These are phyloP conservation scores for Aegilops bicornis DNA, from an alignment of 176 grass and related monocot genomes.

Conservation along the genomic window DNA sequence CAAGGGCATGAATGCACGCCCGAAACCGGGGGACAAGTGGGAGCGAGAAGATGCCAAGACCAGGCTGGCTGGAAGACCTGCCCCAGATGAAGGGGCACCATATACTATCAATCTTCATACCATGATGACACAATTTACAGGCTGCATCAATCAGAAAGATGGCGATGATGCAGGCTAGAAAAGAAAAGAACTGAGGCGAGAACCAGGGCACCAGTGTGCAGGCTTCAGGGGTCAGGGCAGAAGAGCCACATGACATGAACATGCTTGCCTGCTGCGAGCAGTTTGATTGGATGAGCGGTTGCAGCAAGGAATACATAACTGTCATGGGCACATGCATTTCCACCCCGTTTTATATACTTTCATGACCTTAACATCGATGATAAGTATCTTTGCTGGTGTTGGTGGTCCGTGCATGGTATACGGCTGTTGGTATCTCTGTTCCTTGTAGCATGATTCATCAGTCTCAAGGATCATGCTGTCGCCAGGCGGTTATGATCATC, in stretches of 20 bases:
- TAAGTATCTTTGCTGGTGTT: neutral
- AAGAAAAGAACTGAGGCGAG: neutral
- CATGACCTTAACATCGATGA: neutral
- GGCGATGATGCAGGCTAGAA: neutral
- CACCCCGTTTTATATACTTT: neutral
- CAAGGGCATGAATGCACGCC: neutral
- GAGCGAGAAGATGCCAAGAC: slow-evolving; percentile 26
- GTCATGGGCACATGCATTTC: slow-evolving; percentile 31
- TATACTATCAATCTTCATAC: neutral
- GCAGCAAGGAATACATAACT: slow-evolving; percentile 42
- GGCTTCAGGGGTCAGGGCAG: no score
- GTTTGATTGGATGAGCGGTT: slow-evolving; percentile 5
- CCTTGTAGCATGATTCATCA: slow-evolving; percentile 19
- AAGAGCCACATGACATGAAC: no score
- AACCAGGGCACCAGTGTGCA: neutral
- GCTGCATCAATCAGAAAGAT: neutral
- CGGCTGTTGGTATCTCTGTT: neutral
- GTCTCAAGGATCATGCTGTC: slow-evolving; percentile 1
- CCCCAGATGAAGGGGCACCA: neutral
- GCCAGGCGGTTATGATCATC: neutral
- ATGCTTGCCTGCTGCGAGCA: neutral
- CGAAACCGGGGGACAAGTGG: slow-evolving; percentile 20
- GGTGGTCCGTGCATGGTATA: slow-evolving; percentile 22
- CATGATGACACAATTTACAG: neutral
- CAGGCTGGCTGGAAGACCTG: slow-evolving; percentile 30